A percentile compares a stretch with the other conserved stretches of the same genome.
Conservation (phyloP, 2,329 filamentous ascomycete species). For the Aspergillus fischeri region DNA sequence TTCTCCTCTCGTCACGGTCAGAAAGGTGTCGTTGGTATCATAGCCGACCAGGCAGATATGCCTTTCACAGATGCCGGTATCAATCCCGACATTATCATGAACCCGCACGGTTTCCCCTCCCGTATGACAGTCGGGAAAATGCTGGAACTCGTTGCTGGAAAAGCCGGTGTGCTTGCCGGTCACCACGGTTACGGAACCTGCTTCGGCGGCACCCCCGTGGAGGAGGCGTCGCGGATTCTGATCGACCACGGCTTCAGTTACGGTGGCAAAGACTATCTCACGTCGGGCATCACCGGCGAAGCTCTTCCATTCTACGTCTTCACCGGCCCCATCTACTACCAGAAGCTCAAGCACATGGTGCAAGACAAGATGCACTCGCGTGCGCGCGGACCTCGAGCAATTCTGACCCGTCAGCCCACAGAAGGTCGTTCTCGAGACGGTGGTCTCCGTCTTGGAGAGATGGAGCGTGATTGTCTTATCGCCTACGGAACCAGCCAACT, state of each 20-base stretch:
- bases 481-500: conserved; percentile 94
- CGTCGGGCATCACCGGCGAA: conserved; percentile 91
- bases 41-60: conserved; percentile 94
- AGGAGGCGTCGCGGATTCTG: conserved; percentile 83
- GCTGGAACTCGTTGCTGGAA: conserved; percentile 89
- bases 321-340: conserved; percentile 98
- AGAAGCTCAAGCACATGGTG: conserved; percentile 99
- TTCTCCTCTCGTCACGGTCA: conserved; percentile 98
- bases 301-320: conserved; percentile 93
- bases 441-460: conserved; percentile 89
- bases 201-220: conserved; percentile 78
- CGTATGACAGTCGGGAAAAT: conserved; percentile 99
- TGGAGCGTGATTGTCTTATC: conserved; percentile 98
- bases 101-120: conserved; percentile 98
- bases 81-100: conserved; percentile 99
- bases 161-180: conserved; percentile 82
- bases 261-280: conserved; percentile 96
- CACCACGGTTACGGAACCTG: conserved; percentile 84
- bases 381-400: conserved; percentile 81
- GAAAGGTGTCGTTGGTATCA: conserved; percentile 95
- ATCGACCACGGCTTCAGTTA: conserved; percentile 90
- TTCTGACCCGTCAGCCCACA: conserved; percentile 90
- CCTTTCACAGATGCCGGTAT: conserved; percentile 89
- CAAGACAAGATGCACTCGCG: conserved; percentile 99
- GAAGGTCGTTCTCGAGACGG: conserved; percentile 92